A percentile compares a stretch with the other conserved stretches of the same genome.
phyloP scores from a whole-genome alignment of 495 filamentous ascomycete genomes.

The Talaromyces proteolyticus region DNA sequence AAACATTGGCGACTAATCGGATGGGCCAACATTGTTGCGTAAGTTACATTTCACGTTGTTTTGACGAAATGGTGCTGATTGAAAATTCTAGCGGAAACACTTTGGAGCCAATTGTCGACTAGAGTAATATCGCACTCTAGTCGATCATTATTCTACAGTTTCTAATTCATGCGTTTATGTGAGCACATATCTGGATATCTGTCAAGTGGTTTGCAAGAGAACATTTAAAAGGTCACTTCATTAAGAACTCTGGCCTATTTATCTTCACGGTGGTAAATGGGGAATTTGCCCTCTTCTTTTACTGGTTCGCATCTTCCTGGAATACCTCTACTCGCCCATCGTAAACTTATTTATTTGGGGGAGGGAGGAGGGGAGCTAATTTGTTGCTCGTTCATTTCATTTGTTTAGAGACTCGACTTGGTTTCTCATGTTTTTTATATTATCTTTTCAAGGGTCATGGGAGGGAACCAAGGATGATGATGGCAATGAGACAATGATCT shows the following conservation, averaged over 20 bases:
- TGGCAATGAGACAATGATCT: constrained; percentile 2
- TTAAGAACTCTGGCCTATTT: neutral
- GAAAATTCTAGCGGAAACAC: constrained; percentile 42
- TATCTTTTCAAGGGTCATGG: constrained; percentile 3
- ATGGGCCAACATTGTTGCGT: constrained; percentile 87
- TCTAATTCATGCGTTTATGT: neutral
- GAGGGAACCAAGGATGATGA: constrained; percentile 2
- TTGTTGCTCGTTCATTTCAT: neutral
- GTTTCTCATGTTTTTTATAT: neutral
- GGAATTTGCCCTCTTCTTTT: no score
- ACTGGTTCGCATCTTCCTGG: no score
- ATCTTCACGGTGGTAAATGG: no score
- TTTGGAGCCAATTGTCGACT: constrained; percentile 46
- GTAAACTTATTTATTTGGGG: no score
- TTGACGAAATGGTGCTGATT: constrained; percentile 17
- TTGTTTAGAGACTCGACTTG: constrained; percentile 1
- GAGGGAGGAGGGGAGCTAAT: no score
- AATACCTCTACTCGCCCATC: no score
- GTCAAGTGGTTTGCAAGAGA: neutral
- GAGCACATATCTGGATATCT: neutral
- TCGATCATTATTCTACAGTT: neutral
- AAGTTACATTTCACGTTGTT: constrained; percentile 27
- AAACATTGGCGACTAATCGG: constrained; percentile 99
- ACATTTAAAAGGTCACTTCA: neutral
- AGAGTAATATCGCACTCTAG: constrained; percentile 10